These are phyloP conservation scores for Ophiostoma sp. DNA, from an alignment of 2,329 filamentous ascomycete genomes.

Conservation along the genomic window DNA sequence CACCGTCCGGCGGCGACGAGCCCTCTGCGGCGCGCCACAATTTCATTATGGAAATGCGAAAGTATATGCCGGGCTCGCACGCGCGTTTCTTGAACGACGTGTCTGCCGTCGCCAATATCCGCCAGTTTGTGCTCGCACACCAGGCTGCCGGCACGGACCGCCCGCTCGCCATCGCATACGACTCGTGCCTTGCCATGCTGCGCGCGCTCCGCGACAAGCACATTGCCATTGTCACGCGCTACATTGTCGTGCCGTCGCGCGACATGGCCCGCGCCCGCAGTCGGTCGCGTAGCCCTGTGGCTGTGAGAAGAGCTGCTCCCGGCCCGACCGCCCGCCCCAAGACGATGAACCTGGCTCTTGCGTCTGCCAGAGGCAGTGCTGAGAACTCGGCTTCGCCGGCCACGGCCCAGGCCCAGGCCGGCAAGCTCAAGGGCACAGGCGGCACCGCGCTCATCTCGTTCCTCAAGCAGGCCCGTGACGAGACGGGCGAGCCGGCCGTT, in stretches of 20 bases:
- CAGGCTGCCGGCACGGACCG: conserved; percentile 44
- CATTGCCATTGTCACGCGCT: conserved; percentile 91
- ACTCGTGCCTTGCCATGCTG: conserved; percentile 73
- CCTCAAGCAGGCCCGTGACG: conserved; percentile 90
- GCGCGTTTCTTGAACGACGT: conserved; percentile 83
- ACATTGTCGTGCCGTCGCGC: conserved; percentile 84
- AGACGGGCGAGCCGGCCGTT: conserved; percentile 88
- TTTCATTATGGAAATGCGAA: conserved; percentile 94
- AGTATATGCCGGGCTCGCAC: conserved; percentile 93
- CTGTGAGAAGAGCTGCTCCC: conserved; percentile 29
- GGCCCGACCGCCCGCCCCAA: conserved; percentile 22
- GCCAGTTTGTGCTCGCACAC: conserved; percentile 66
- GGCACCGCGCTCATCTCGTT: conserved; percentile 93
- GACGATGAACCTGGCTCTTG: conserved; percentile 22
- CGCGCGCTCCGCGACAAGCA: conserved; percentile 80
- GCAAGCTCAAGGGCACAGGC: conserved; percentile 68
- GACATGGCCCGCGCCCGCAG: conserved; percentile 59
- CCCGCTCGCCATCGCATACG: conserved; percentile 72
- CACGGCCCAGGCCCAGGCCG: conserved; percentile 28
- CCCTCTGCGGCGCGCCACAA: conserved; percentile 53
- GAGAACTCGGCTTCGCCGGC: conserved; percentile 30
- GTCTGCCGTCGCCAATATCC: conserved; percentile 74
- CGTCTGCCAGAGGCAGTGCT: conserved; percentile 2
- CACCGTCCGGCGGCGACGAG: conserved; percentile 27
- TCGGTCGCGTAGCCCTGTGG: conserved; percentile 53